Base-by-base conservation (phyloP, 1,284 basidiomycete genomes). In the Ganoderma lucidum region DNA sequence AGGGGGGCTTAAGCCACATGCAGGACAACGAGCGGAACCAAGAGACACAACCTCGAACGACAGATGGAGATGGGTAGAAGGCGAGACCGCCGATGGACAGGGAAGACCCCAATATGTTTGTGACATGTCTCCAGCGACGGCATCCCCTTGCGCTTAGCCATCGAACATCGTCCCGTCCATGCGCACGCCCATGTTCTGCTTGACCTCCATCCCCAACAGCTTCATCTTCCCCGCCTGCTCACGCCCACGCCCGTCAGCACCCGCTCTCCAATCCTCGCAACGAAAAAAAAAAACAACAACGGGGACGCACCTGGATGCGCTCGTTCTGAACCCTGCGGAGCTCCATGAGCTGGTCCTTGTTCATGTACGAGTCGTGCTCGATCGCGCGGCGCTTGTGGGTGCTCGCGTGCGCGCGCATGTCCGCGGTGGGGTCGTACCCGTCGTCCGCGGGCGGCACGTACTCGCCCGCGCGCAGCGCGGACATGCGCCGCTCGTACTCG, bases 271-370 rank as follows among this genome's bases (percentile, higher is more conserved):
- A 23, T 23, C 23, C 23, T 23, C 23, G 23, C 23, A 23, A 23
- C 23, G 23, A 23, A 23, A 23, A 23, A 23, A 23, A 23, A 30
- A 23, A 37, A 23, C 69, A 63, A 64, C 48, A 53, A n/a, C 30
- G 12, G 23, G 10, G 28, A 74, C 70, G 76, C 78, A 93, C 90
- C 86, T 95, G 90, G 23, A 90, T 83, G 42, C 95, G 87, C 78
- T 96, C 94, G 71, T 90, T 87, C 79, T 96, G 94, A 1, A 97
- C 90, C 71, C 85, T 87, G 28, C 95, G 84, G 62, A 97, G 81
- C 71, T 95, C 94, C 81, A 90, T 83, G 37, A 97, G 82, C 77
- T 96, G 92, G 60, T 94, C 92, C 73, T 88, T 88, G 73, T 83
- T 91, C 76, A 96, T 86, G 75, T 91, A 93, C 39, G 88, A 90